These are phyloP conservation scores for Russula emetica DNA, from an alignment of 768 basidiomycete species.

Conservation along the genomic window DNA sequence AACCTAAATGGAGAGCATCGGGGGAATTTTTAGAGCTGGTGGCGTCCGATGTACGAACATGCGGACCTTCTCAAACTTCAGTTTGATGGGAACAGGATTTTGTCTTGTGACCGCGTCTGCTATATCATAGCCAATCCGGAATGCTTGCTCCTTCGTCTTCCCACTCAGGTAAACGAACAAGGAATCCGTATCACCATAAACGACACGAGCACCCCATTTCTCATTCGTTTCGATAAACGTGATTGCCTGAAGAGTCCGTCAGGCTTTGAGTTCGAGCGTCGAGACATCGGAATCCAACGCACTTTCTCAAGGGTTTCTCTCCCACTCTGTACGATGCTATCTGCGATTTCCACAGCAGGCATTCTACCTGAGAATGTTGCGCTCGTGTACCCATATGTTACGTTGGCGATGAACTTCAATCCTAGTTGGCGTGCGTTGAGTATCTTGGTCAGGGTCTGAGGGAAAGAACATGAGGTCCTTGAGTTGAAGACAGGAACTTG, in stretches of 20 bases:
- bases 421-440: slow-evolving; percentile 90
- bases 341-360: slow-evolving; percentile 98
- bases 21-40: not conserved
- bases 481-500: slow-evolving; percentile 6
- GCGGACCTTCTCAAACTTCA: slow-evolving; percentile 94
- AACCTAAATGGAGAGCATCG: slow-evolving; percentile 52
- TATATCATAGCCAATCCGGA: slow-evolving; percentile 89
- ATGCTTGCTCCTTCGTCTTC: slow-evolving; percentile 89
- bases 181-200: slow-evolving; percentile 98
- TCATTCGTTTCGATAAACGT: slow-evolving; percentile 64
- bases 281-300: slow-evolving; percentile 13
- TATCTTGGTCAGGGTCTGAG: slow-evolving; percentile 65
- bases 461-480: not conserved
- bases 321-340: slow-evolving; percentile 95
- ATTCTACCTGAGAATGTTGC: slow-evolving; percentile 95
- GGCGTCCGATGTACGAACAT: slow-evolving; percentile 6
- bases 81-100: slow-evolving; percentile 88
- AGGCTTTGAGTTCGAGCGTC: not conserved
- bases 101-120: slow-evolving; percentile 77
- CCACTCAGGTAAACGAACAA: slow-evolving; percentile 90
- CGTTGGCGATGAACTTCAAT: slow-evolving; percentile 91
- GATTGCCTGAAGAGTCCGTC: slow-evolving; percentile 58
- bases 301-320: slow-evolving; percentile 95
- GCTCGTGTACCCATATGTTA: slow-evolving; percentile 94
- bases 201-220: slow-evolving; percentile 86